phyloP scores from a whole-genome alignment of 2,329 filamentous ascomycete species.

The Plectosphaerella sp. region DNA sequence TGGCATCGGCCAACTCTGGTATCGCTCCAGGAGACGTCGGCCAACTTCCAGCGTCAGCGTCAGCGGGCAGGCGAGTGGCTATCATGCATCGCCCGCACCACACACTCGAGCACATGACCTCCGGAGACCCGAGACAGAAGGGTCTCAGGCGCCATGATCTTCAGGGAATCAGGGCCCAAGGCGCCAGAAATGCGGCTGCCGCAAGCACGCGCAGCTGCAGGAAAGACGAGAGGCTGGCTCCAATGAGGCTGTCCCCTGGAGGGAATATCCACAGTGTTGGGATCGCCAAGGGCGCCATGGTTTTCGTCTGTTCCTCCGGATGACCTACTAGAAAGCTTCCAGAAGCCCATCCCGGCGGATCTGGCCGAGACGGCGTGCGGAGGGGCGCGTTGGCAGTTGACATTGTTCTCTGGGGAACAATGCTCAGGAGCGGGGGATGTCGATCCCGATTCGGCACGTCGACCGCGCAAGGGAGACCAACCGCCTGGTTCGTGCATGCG shows the following conservation, averaged over 20 bases:
- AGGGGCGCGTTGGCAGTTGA: background rate
- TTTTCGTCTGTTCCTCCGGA: background rate
- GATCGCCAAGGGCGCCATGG: background rate
- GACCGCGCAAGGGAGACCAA: background rate
- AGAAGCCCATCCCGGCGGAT: background rate
- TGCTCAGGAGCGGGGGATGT: background rate
- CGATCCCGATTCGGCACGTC: background rate
- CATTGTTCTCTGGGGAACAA: background rate
- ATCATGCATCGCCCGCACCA: no score
- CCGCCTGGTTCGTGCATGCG: background rate
- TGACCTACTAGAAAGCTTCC: background rate
- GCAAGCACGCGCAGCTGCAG: no score
- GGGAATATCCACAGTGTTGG: background rate
- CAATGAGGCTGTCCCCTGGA: background rate
- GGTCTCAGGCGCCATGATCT: no score
- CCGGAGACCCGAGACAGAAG: no score
- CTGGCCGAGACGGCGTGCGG: background rate
- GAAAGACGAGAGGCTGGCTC: background rate
- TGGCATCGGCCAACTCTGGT: no score
- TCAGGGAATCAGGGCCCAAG: no score
- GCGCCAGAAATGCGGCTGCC: no score
- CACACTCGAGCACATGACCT: no score
- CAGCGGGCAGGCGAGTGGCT: no score
- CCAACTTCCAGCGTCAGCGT: no score
- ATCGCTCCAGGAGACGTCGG: no score